Conservation (phyloP, 2,329 filamentous ascomycete species). For the Dactylellina haptotyla region DNA sequence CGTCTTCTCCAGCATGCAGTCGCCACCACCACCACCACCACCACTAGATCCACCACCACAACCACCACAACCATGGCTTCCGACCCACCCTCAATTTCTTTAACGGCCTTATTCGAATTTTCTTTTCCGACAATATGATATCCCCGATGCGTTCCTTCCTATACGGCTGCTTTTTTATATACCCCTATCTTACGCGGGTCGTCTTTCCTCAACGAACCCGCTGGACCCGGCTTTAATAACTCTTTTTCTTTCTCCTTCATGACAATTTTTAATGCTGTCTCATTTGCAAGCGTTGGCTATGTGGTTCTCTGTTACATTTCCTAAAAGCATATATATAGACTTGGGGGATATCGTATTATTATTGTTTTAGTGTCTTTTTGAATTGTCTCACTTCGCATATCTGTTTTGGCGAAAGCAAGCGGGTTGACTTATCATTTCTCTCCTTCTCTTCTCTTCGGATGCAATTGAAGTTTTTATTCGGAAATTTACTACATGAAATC, state of each 20-base stretch:
- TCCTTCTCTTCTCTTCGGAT: conserved; percentile 25
- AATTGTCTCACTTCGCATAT: conserved; percentile 18
- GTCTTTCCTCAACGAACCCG: conserved; percentile 45
- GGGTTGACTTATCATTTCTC: conserved; percentile 38
- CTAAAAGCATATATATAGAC: conserved; percentile 55
- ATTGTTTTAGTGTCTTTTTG: neutral
- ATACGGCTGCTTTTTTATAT: conserved; percentile 43
- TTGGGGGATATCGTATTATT: conserved; percentile 54
- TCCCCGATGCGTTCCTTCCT: conserved; percentile 44
- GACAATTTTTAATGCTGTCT: conserved; percentile 13
- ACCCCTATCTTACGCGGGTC: conserved; percentile 42
- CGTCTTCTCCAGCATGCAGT: neutral
- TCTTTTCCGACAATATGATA: conserved; percentile 44
- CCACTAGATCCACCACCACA: too few relatives aligned
- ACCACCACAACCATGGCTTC: too few relatives aligned
- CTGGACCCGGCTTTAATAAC: conserved; percentile 53
- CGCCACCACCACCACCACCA: conserved; percentile 11
- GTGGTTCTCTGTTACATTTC: conserved; percentile 26
- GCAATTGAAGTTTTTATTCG: conserved; percentile 38
- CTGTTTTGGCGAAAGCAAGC: conserved; percentile 44
- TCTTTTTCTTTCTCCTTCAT: conserved; percentile 21
- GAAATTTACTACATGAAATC: conserved; percentile 3
- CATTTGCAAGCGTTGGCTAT: conserved; percentile 46
- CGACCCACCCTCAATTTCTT: conserved; percentile 3
- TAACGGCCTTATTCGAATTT: conserved; percentile 31